Conservation (phyloP, 2,329 filamentous ascomycete genomes). For the Trichophyton schoenleinii region DNA sequence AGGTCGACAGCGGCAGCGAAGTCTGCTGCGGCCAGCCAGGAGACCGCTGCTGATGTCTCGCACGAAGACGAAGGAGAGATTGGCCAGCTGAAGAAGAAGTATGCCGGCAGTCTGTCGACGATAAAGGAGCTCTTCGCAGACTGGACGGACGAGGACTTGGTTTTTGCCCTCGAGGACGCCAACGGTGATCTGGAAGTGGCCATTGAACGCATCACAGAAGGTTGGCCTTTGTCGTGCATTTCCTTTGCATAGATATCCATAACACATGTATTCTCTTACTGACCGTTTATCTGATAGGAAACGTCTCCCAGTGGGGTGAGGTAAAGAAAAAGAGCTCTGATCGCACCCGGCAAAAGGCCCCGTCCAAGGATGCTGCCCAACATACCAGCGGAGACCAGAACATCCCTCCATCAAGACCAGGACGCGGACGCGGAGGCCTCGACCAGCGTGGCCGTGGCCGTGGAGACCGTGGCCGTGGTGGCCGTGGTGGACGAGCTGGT, state of each 20-base stretch:
- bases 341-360: constrained; percentile 34
- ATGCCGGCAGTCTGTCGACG: constrained; percentile 62
- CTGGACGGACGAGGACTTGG: constrained; percentile 90
- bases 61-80: constrained; percentile 80
- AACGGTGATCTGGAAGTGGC: constrained; percentile 38
- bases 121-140: constrained; percentile 89
- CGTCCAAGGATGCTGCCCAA: constrained; percentile 25
- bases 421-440: constrained; percentile 36
- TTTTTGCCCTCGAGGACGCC: constrained; percentile 78
- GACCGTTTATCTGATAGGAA: constrained; percentile 24
- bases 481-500: constrained; percentile 34
- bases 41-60: constrained; percentile 42
- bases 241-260: background rate
- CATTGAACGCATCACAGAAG: constrained; percentile 41
- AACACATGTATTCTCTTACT: background rate
- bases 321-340: constrained; percentile 41
- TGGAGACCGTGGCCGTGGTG: constrained; percentile 37
- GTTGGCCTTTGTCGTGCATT: constrained; percentile 18
- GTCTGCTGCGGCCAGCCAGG: constrained; percentile 49
- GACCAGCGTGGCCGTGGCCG: constrained; percentile 36
- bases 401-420: constrained; percentile 25
- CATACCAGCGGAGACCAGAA: constrained; percentile 24
- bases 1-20: constrained; percentile 46
- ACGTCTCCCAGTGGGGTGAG: constrained; percentile 41
- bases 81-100: constrained; percentile 81